These are phyloP conservation scores for Priceomyces fermenticarens DNA, from an alignment of 805 yeast genomes.

Conservation along the genomic window DNA sequence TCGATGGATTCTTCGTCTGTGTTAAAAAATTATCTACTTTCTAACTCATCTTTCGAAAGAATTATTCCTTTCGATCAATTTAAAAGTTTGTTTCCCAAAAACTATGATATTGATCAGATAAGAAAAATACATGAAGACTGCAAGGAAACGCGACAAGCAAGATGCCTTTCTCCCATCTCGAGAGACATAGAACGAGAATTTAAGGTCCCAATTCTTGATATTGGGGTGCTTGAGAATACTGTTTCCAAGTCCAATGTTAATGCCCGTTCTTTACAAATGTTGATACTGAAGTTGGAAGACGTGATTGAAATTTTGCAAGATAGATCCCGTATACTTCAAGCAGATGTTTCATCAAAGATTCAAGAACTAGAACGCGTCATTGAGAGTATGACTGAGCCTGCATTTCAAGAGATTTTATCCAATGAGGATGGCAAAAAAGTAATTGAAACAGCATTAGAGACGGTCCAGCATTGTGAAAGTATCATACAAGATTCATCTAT, in stretches of 20 bases:
- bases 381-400: too few species aligned
- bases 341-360: too few species aligned
- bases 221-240: slow-evolving; percentile 3
- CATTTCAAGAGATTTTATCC: too few species aligned
- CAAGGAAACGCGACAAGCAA: slow-evolving; percentile 8
- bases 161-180: slow-evolving; percentile 2
- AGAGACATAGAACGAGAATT: slow-evolving; percentile 16
- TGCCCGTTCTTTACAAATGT: slow-evolving; percentile 8
- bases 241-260: background rate
- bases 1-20: slow-evolving; percentile 21
- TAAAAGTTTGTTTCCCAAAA: slow-evolving; percentile 12
- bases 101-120: slow-evolving; percentile 4
- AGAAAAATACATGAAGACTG: slow-evolving; percentile 12
- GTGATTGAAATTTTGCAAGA: slow-evolving; percentile 14
- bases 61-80: slow-evolving; percentile 18
- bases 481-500: slow-evolving; percentile 1
- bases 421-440: background rate
- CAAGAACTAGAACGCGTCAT: too few species aligned
- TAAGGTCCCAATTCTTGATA: slow-evolving; percentile 19
- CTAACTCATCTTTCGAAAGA: slow-evolving; percentile 14
- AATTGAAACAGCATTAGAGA: slow-evolving; percentile 11
- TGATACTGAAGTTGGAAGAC: slow-evolving; percentile 17
- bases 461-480: slow-evolving; percentile 10
- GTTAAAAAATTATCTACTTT: slow-evolving; percentile 16
- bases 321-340: too few species aligned